phyloP scores from a whole-genome alignment of 1,284 basidiomycete species.

The Termitomyces sp. region DNA sequence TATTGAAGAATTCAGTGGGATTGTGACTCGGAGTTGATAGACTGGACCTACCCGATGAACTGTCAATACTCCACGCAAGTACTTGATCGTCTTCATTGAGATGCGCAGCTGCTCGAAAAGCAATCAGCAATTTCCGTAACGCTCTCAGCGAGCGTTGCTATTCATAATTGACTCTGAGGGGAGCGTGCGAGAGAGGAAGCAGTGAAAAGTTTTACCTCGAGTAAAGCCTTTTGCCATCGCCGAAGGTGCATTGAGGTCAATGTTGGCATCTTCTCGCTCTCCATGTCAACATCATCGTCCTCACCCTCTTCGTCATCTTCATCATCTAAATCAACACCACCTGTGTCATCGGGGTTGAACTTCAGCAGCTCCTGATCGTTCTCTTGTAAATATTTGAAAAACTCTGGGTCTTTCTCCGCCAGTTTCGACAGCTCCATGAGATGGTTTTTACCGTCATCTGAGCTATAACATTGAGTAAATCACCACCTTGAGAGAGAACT shows the following conservation, averaged over 20 bases:
- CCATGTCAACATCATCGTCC: slow-evolving; percentile 26
- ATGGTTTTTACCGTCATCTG: slow-evolving; percentile 71
- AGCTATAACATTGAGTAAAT: not conserved
- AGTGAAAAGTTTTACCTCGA: slow-evolving; percentile 57
- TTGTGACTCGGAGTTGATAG: slow-evolving; percentile 1
- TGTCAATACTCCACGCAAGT: slow-evolving; percentile 80
- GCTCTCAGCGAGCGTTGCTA: slow-evolving; percentile 86
- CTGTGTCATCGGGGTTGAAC: slow-evolving; percentile 57
- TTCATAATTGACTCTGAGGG: not conserved
- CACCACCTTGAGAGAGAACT: not conserved
- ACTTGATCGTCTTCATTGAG: slow-evolving; percentile 84
- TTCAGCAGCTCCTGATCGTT: slow-evolving; percentile 88
- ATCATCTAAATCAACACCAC: slow-evolving; percentile 36
- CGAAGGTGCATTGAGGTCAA: slow-evolving; percentile 76
- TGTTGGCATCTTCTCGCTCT: slow-evolving; percentile 46
- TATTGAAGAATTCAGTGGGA: slow-evolving; percentile 24
- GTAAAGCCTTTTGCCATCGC: slow-evolving; percentile 87
- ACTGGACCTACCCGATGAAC: slow-evolving; percentile 51
- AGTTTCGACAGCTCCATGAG: slow-evolving; percentile 83
- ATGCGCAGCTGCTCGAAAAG: slow-evolving; percentile 84
- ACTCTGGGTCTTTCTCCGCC: slow-evolving; percentile 95
- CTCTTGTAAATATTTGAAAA: slow-evolving; percentile 97
- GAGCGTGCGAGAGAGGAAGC: not conserved
- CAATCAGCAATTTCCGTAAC: slow-evolving; percentile 80
- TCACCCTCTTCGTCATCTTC: slow-evolving; percentile 40